Percentiles rank a stretch among this genome's conserved stretches.
These are phyloP conservation scores for Lomentospora prolificans DNA, from an alignment of 2,329 filamentous ascomycete genomes.

Conservation along the genomic window DNA sequence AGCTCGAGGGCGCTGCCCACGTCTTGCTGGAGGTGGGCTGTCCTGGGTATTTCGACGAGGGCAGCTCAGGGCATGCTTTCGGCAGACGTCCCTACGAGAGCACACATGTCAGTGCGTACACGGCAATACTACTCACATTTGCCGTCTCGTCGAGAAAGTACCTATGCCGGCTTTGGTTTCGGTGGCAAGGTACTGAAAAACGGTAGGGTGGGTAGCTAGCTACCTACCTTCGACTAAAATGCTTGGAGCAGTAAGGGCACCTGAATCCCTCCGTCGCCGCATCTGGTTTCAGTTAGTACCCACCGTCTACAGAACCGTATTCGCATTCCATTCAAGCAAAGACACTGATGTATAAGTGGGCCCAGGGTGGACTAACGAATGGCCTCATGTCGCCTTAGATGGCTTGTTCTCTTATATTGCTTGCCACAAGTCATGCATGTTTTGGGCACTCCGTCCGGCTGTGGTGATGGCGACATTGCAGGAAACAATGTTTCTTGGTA, in stretches of 20 bases:
- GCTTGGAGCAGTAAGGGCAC: constrained; percentile 6
- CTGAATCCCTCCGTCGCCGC: neutral
- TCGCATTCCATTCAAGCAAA: neutral
- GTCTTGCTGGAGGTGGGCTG: neutral
- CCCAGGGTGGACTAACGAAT: constrained; percentile 3
- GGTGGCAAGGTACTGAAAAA: neutral
- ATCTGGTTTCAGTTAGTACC: neutral
- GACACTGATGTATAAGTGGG: neutral
- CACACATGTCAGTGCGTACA: neutral
- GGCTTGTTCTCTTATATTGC: constrained; percentile 7
- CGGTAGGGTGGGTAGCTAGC: neutral
- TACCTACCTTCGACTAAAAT: constrained; percentile 7
- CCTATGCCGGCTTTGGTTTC: neutral
- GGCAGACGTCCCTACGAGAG: constrained; percentile 1
- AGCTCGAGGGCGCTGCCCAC: neutral
- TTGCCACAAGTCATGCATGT: constrained; percentile 2
- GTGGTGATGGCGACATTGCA: neutral
- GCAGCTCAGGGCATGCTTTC: constrained; percentile 2
- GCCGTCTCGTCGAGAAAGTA: neutral
- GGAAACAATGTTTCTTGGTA: no score
- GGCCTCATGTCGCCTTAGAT: constrained; percentile 6
- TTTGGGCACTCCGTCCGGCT: neutral
- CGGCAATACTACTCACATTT: neutral
- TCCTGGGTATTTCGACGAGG: neutral
- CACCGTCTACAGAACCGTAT: neutral